These are phyloP conservation scores for Neoscytalidium dimidiatum DNA, from an alignment of 2,329 filamentous ascomycete genomes.

Conservation along the genomic window DNA sequence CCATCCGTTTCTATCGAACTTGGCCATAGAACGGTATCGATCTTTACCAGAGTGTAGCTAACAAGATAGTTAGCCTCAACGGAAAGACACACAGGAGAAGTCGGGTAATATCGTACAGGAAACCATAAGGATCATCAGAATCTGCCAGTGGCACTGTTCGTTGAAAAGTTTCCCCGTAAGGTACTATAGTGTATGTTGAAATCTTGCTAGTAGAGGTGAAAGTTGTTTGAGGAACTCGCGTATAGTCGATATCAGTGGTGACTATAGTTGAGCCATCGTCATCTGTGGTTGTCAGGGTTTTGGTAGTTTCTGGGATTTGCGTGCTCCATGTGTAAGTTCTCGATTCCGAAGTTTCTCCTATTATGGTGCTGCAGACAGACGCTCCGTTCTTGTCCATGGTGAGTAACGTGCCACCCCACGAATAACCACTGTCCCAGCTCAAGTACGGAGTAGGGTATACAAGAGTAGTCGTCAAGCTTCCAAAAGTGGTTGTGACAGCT, in stretches of 20 bases:
- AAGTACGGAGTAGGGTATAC: slow-evolving; percentile 1
- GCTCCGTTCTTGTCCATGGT: not conserved
- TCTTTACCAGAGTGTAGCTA: not conserved
- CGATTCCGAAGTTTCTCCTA: not conserved
- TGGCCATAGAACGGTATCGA: not conserved
- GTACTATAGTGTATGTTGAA: not conserved
- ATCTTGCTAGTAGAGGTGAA: not conserved
- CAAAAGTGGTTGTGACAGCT: not conserved
- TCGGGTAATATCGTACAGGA: not conserved
- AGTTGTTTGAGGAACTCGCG: not conserved
- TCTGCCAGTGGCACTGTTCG: not conserved
- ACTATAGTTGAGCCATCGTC: not conserved
- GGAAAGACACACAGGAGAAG: not conserved
- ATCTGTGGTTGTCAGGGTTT: not conserved
- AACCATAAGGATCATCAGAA: not conserved
- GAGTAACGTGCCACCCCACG: not conserved
- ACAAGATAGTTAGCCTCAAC: not conserved
- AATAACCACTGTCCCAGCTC: not conserved
- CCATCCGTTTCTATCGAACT: slow-evolving; percentile 1
- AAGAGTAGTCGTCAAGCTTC: not conserved
- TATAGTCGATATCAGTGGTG: not conserved
- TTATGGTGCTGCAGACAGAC: not conserved
- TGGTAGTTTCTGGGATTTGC: not conserved
- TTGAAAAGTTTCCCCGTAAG: not conserved
- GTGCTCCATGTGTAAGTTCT: not conserved